Conservation (phyloP, 2,329 filamentous ascomycete genomes). For the Penicillium verrucosum region DNA sequence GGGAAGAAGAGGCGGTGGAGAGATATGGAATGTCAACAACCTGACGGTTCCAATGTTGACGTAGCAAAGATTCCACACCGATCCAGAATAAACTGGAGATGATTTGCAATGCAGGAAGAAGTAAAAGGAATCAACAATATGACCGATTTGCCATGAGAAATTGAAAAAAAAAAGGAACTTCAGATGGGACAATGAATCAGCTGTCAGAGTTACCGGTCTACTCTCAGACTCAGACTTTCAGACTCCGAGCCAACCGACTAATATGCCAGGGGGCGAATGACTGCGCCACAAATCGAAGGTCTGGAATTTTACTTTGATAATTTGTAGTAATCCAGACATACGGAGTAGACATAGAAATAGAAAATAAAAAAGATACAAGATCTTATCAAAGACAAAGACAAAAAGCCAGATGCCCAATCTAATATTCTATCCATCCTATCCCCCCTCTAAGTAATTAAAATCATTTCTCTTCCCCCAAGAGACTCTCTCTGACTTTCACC, state of each 20-base stretch:
- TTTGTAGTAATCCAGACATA: background rate
- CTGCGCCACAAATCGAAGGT: constrained; percentile 4
- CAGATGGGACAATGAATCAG: constrained; percentile 2
- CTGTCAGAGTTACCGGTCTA: background rate
- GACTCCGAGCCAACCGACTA: background rate
- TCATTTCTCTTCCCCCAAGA: background rate
- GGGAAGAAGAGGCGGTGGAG: constrained; percentile 24
- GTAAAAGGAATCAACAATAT: background rate
- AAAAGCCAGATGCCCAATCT: background rate
- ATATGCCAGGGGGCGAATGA: constrained; percentile 9
- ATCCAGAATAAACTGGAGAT: constrained; percentile 22
- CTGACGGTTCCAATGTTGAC: constrained; percentile 9
- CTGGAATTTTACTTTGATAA: background rate
- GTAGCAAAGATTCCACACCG: constrained; percentile 17
- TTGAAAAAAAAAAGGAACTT: background rate
- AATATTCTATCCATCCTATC: background rate
- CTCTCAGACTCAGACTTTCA: background rate
- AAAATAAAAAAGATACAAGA: background rate
- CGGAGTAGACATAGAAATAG: background rate
- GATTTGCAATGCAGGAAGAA: constrained; percentile 3
- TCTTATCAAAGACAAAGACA: background rate
- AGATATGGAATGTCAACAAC: constrained; percentile 13
- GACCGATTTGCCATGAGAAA: background rate
- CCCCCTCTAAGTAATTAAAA: background rate
- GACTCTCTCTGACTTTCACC: background rate